Base-by-base conservation (phyloP, 192 early-diverging fungal genomes). In the Rhizophagus sp. region DNA sequence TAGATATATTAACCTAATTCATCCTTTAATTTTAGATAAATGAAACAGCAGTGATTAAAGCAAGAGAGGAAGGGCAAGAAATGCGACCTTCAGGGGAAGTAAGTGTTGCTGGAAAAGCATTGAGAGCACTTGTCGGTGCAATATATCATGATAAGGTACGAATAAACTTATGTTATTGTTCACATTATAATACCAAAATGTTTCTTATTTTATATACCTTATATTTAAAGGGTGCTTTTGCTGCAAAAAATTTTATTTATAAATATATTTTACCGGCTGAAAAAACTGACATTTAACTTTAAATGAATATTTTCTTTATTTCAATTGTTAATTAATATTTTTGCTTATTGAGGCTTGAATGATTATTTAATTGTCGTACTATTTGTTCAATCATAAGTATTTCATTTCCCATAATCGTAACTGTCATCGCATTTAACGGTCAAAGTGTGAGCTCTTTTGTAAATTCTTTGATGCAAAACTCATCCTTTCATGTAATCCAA, bases 121-220 rank as follows among this genome's bases (percentile, higher is more conserved):
- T 76, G 39, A 27, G 22, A 41, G 75, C 75, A 1, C 57, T 76
- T 41, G 62, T 76, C 12, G 75, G 75, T 12, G 75, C 75, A 15
- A 63, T 76, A 41, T 76, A 76, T 27, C 75, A 76, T 64, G 75
- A 76, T 39, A 52, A 76, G 62, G 75, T 76, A 64, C 19, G 70
- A 30, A 5, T 10, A 39, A 27, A 49, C 12, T 24, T n/a, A 12
- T 24, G 9, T n/a, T 41, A 61, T 74, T 12, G 4, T 50, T 33
- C 22, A 33, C 3, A 33, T 74, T 61, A 50, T 72, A 19, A 39
- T 6, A 72, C 2, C 17, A 5, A 57, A 61, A 19, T 61, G 11
- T 22, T 33, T 61, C 2, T 25, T 9, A 22, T 33, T 19, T 44
- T 63, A 19, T 5, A 30, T 50, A 27, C 24, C 3, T 52, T 36